phyloP scores from a whole-genome alignment of 805 yeast genomes.

The Monosporozyma aerobia region DNA sequence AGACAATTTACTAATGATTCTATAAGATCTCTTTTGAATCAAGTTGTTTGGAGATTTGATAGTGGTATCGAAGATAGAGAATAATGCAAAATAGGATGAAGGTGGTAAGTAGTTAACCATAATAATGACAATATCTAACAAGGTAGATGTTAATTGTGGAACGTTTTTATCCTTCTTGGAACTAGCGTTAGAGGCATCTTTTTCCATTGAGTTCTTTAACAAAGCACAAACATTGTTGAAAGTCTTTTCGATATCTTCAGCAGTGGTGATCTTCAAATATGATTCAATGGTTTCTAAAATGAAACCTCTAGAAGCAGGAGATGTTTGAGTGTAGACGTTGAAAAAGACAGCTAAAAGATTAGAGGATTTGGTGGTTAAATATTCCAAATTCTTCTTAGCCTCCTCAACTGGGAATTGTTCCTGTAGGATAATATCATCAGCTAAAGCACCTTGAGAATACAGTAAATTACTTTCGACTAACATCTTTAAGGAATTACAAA shows the following conservation, averaged over 20 bases:
- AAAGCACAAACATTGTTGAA: constrained; percentile 81
- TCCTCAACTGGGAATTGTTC: constrained; percentile 50
- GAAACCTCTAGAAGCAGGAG: constrained; percentile 73
- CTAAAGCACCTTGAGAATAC: constrained; percentile 50
- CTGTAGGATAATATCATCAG: constrained; percentile 47
- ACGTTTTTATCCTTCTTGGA: constrained; percentile 21
- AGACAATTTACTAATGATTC: constrained; percentile 60
- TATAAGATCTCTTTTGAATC: constrained; percentile 82
- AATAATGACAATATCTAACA: constrained; percentile 84
- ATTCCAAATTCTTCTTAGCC: constrained; percentile 51
- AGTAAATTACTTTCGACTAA: constrained; percentile 62
- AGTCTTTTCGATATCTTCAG: constrained; percentile 59
- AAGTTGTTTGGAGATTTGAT: constrained; percentile 50
- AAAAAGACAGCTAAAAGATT: constrained; percentile 80
- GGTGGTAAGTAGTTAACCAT: constrained; percentile 79
- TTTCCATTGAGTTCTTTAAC: constrained; percentile 64
- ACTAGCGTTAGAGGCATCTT: constrained; percentile 30
- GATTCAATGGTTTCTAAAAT: constrained; percentile 80
- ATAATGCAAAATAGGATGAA: constrained; percentile 59
- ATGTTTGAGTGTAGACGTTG: constrained; percentile 86
- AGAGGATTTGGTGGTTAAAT: constrained; percentile 54
- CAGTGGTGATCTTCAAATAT: constrained; percentile 60
- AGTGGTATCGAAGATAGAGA: constrained; percentile 68
- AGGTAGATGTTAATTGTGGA: constrained; percentile 56
- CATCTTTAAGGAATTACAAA: constrained; percentile 72